A percentile compares a stretch with the other conserved stretches of the same genome.
These are phyloP conservation scores for Stipa capillata DNA, from an alignment of 176 grass and related monocot genomes.

Conservation along the genomic window DNA sequence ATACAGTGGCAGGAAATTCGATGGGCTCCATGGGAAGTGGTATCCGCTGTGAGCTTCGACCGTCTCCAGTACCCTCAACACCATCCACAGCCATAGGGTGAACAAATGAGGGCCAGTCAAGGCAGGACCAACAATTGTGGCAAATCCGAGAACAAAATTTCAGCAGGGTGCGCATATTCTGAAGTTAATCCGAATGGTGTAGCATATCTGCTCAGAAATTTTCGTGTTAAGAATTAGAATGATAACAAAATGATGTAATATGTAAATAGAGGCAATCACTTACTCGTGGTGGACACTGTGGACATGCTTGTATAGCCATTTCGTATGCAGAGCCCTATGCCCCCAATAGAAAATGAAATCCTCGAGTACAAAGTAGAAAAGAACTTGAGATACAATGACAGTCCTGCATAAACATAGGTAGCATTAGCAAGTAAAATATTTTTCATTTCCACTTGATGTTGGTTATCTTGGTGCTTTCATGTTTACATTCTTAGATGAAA, in stretches of 20 bases:
- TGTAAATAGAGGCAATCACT: constrained; percentile 6
- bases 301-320: constrained; percentile 91
- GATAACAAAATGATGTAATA: not conserved
- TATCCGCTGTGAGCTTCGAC: constrained; percentile 96
- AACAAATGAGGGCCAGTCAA: constrained; percentile 87
- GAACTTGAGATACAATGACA: constrained; percentile 61
- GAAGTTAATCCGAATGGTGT: constrained; percentile 91
- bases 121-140: constrained; percentile 73
- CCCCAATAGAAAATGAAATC: constrained; percentile 99
- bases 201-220: constrained; percentile 52
- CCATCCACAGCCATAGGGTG: constrained; percentile 91
- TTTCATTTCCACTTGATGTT: not conserved
- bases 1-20: constrained; percentile 90
- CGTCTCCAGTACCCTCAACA: constrained; percentile 79
- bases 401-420: constrained; percentile 34
- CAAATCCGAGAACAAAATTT: constrained; percentile 93
- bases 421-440: not conserved
- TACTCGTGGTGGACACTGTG: constrained; percentile 90
- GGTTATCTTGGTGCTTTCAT: not conserved
- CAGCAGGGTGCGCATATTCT: constrained; percentile 88
- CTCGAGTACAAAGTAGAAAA: constrained; percentile 92
- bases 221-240: not conserved
- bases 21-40: constrained; percentile 95
- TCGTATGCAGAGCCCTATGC: constrained; percentile 80
- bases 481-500: not conserved